A percentile compares a stretch with the other conserved stretches of the same genome.
Evolutionary conservation across 345 rosid genomes (phyloP).

Genomic region (Hevea brasiliensis): DNA sequence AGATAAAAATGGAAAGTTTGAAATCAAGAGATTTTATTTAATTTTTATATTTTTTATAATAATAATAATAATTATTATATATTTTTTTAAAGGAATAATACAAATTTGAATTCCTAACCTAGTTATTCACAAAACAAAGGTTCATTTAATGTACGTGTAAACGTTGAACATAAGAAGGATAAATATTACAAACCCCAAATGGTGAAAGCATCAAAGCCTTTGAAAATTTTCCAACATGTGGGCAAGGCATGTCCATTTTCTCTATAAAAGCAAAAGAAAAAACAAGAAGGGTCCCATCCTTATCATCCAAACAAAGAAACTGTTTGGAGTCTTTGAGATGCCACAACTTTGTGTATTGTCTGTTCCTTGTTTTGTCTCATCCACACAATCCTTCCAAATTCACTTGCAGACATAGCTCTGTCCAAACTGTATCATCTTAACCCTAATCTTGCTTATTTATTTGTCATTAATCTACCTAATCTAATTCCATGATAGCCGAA

Average conservation of each 20-base stretch:
- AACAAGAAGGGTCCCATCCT: neutral
- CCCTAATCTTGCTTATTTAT: slow-evolving; percentile 7
- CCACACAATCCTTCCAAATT: too few relatives aligned
- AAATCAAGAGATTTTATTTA: too few relatives aligned
- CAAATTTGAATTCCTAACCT: too few relatives aligned
- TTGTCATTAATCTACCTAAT: too few relatives aligned
- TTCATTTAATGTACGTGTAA: too few relatives aligned
- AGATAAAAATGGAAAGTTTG: too few relatives aligned
- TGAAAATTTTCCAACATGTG: neutral
- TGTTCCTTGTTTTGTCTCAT: slow-evolving; percentile 30
- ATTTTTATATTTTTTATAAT: neutral
- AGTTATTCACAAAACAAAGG: too few relatives aligned
- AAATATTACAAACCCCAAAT: too few relatives aligned
- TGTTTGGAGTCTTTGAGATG: slow-evolving; percentile 25
- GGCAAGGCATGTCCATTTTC: slow-evolving; percentile 10
- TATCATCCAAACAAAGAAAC: slow-evolving; percentile 12
- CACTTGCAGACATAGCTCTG: slow-evolving; percentile 31
- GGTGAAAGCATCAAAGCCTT: too few relatives aligned
- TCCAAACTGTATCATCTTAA: slow-evolving; percentile 16
- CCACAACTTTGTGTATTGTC: slow-evolving; percentile 27
- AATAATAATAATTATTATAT: too few relatives aligned
- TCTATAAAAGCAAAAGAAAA: slow-evolving; percentile 1
- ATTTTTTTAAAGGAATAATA: too few relatives aligned
- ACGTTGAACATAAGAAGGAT: too few relatives aligned
- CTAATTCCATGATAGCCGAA: neutral